phyloP scores from a whole-genome alignment of 352 stramenopile species.

The Phytopythium litorale region DNA sequence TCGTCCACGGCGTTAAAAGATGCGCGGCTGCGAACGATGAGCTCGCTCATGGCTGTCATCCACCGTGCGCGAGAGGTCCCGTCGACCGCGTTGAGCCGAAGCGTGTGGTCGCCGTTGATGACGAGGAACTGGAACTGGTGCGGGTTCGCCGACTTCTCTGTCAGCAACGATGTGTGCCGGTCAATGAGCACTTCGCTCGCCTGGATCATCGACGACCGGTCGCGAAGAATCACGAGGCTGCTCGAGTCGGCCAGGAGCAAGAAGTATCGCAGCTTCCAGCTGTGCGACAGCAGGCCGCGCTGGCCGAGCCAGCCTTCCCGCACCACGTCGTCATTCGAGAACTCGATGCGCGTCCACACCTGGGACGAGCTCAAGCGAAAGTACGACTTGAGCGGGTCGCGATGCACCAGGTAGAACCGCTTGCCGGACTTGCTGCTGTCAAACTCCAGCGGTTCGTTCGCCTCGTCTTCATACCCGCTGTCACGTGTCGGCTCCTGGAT shows the following conservation, averaged over 20 bases:
- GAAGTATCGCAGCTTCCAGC: conserved; percentile 86
- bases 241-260: conserved; percentile 65
- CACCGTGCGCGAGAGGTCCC: conserved; percentile 47
- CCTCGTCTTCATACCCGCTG: background rate
- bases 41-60: conserved; percentile 72
- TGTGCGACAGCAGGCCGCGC: conserved; percentile 60
- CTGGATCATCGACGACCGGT: conserved; percentile 67
- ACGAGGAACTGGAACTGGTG: conserved; percentile 83
- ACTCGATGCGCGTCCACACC: conserved; percentile 42
- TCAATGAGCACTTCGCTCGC: conserved; percentile 69
- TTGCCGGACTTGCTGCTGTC: conserved; percentile 8
- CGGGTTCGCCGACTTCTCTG: conserved; percentile 55
- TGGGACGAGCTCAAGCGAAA: conserved; percentile 47
- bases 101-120: conserved; percentile 59
- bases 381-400: conserved; percentile 59
- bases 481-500: background rate
- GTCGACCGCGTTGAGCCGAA: conserved; percentile 74
- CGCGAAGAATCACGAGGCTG: conserved; percentile 71
- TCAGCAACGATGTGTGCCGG: conserved; percentile 62
- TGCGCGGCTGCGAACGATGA: conserved; percentile 73
- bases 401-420: conserved; percentile 70
- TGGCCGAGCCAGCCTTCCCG: conserved; percentile 77
- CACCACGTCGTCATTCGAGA: conserved; percentile 63
- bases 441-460: background rate
- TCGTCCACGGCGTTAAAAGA: conserved; percentile 78